Percentiles rank a stretch among this genome's conserved stretches.
phyloP scores from a whole-genome alignment of 441 rosid species.

The Adansonia rubrostipa region DNA sequence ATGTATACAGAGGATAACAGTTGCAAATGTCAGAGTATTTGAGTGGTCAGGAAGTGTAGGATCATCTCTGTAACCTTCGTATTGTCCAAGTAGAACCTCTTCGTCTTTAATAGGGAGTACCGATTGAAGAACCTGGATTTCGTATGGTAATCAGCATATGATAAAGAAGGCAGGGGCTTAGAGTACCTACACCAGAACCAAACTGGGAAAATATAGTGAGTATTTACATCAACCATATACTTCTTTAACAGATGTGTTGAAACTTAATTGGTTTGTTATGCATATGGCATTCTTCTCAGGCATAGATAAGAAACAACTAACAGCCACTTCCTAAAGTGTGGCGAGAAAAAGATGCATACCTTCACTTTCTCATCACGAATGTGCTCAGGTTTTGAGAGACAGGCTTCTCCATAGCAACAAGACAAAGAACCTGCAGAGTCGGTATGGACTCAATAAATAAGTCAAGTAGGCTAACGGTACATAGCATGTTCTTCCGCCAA shows the following conservation, averaged over 20 bases:
- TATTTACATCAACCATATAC: slow-evolving; percentile 6
- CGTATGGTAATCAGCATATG: slow-evolving; percentile 30
- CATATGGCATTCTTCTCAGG: not conserved
- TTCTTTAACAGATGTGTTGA: not conserved
- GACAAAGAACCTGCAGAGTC: slow-evolving; percentile 78
- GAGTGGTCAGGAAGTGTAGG: slow-evolving; percentile 93
- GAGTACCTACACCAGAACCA: too few species aligned
- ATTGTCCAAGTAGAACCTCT: slow-evolving; percentile 97
- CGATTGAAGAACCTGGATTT: slow-evolving; percentile 86
- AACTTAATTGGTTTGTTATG: not conserved
- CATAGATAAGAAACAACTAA: not conserved
- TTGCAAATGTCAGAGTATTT: slow-evolving; percentile 96
- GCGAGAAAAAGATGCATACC: slow-evolving; percentile 42
- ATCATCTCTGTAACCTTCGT: slow-evolving; percentile 89
- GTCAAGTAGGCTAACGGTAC: not conserved
- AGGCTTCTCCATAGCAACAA: slow-evolving; percentile 98
- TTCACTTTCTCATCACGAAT: slow-evolving; percentile 99
- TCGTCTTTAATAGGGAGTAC: slow-evolving; percentile 92
- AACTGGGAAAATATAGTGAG: not conserved
- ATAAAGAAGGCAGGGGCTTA: slow-evolving; percentile 14
- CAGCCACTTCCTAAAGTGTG: not conserved
- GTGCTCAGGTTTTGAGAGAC: slow-evolving; percentile 93
- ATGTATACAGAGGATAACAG: slow-evolving; percentile 75
- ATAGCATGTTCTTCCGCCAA: not conserved
- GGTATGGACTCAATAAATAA: slow-evolving; percentile 26